Evolutionary conservation across 2,329 filamentous ascomycete species (phyloP).

Genomic region (Verticillium nubilum): DNA sequence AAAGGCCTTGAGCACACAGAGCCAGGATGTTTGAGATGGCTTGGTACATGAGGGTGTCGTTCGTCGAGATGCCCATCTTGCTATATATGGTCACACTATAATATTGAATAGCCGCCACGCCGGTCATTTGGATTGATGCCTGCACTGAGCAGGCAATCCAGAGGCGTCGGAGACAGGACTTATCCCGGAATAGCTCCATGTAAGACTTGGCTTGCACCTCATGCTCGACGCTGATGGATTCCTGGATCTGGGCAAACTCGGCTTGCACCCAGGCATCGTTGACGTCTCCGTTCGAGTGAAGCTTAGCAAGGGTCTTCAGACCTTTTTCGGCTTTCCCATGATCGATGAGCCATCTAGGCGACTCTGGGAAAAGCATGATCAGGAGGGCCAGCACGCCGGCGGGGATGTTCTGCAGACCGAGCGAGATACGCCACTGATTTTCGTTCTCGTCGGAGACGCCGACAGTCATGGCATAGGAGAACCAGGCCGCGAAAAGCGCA

Average conservation of each 20-base stretch:
- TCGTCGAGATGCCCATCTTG: constrained; percentile 61
- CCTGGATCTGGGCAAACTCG: constrained; percentile 67
- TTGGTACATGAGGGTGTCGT: constrained; percentile 67
- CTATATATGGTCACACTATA: constrained; percentile 63
- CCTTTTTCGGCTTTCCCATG: constrained; percentile 61
- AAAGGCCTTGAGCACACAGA: constrained; percentile 61
- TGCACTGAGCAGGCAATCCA: constrained; percentile 66
- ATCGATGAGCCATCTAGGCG: constrained; percentile 69
- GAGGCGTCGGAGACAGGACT: constrained; percentile 63
- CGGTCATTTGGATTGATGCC: constrained; percentile 70
- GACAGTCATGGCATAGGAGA: constrained; percentile 49
- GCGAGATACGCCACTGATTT: constrained; percentile 29
- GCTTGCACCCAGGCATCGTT: constrained; percentile 65
- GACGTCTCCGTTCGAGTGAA: constrained; percentile 64
- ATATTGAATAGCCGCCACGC: constrained; percentile 70
- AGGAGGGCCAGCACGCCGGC: constrained; percentile 58
- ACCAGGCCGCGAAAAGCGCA: constrained; percentile 66
- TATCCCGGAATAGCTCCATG: constrained; percentile 56
- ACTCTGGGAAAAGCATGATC: constrained; percentile 68
- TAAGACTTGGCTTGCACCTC: constrained; percentile 67
- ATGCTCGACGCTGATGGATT: constrained; percentile 58
- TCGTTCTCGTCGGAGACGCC: background rate
- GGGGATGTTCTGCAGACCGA: constrained; percentile 68
- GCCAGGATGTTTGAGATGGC: constrained; percentile 69
- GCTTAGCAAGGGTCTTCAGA: constrained; percentile 58